Conservation (phyloP, 805 yeast genomes). For the Saturnispora zaruensis region DNA sequence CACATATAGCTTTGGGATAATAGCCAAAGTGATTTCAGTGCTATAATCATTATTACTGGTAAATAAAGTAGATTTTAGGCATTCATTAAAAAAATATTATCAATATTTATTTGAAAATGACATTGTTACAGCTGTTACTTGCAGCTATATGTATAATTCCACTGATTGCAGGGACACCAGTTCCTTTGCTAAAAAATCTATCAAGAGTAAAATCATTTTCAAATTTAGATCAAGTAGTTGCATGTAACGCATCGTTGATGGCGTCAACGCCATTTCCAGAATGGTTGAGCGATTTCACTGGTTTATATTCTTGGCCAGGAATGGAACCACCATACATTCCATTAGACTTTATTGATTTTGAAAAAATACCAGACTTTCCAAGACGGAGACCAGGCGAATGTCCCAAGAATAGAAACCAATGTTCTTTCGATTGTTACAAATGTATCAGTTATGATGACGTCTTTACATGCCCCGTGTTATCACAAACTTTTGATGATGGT, state of each 20-base stretch:
- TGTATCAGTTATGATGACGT: constrained; percentile 75
- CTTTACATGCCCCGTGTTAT: constrained; percentile 59
- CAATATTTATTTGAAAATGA: not conserved
- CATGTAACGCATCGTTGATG: constrained; percentile 19
- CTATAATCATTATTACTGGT: not conserved
- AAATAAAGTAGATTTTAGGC: not conserved
- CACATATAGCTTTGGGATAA: not conserved
- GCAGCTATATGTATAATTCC: not conserved
- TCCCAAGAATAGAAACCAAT: constrained; percentile 40
- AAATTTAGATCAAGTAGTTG: not conserved
- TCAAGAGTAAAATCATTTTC: not conserved
- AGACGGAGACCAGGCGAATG: constrained; percentile 54
- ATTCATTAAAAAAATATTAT: not conserved
- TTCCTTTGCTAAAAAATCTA: not conserved
- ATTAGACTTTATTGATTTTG: constrained; percentile 56
- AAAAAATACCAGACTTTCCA: constrained; percentile 40
- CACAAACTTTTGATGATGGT: constrained; percentile 95
- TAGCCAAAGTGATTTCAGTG: not conserved
- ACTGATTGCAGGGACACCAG: not conserved
- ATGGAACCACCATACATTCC: constrained; percentile 83
- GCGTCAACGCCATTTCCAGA: constrained; percentile 45
- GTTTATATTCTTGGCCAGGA: constrained; percentile 76
- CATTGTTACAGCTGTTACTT: not conserved
- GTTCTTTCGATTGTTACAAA: constrained; percentile 81
- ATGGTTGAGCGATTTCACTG: constrained; percentile 75